Evolutionary conservation across 768 basidiomycete genomes (phyloP), one percentile per base, ranked within the genome.

Genomic region (Pleurotus salmoneostramineus): DNA sequence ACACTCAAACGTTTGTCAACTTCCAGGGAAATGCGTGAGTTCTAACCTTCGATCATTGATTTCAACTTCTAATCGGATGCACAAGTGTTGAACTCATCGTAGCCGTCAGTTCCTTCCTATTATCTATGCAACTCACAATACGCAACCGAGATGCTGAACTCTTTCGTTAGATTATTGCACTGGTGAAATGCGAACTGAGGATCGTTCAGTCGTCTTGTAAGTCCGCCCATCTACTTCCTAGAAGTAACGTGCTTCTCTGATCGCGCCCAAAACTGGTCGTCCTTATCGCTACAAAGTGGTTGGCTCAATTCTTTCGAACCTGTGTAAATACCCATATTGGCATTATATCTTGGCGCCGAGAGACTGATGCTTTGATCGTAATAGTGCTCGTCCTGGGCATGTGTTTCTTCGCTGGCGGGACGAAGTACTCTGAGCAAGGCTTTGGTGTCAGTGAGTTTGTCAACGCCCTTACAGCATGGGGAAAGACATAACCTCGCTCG

Each of bases 381-480:
- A 14, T 60, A 89, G 88, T 93, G 35, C 78, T 95, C 50, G 85
- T 94, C 14, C 78, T 93, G 33, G 92, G 92, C 50, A 92, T 94
- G 92, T 93, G 91, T 65, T 93, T 93, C 73, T 93, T 93, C 63
- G 90, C 88, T 17, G 91, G 91, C 57, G 91, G 91, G 15, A 72
- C 85, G 51, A 82, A 82, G 63, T 93, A 83, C 65, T 88, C 87
- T 15, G 87, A 92, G 63, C 91, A 93, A 71, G 90, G 86, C 1
- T 90, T 92, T 64, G 85, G 86, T 49, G 72, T 80, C 42, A 85
- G 90, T 90, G 61, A 66, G 88, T 75, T 55, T 34, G 73, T 76
- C 58, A 60, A 75, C 33, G 73, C 78, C 37, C 72, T 46, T 17
- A 11, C 27, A 8, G 33, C 35, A 21, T 56, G 37, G 17, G 4